A percentile compares a stretch with the other conserved stretches of the same genome.
Evolutionary conservation across 768 basidiomycete genomes (phyloP).

Genomic region (Cystofilobasidium ferigula): DNA sequence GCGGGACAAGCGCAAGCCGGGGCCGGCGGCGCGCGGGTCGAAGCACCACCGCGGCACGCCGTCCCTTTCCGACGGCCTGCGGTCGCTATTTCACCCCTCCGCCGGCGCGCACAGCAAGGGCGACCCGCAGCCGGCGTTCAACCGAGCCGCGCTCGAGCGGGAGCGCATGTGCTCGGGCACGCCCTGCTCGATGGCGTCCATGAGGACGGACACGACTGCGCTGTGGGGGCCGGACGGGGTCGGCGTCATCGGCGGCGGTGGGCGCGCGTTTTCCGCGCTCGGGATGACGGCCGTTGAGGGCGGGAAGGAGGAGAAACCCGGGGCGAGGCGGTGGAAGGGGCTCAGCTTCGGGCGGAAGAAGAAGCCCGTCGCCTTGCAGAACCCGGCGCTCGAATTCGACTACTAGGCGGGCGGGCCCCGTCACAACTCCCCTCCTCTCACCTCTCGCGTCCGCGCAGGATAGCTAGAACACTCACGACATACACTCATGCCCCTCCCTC

Average conservation of each 20-base stretch:
- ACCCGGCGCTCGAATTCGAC: neutral
- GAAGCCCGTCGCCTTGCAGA: neutral
- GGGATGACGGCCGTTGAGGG: too few relatives aligned
- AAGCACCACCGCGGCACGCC: neutral
- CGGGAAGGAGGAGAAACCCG: too few relatives aligned
- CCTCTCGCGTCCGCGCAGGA: neutral
- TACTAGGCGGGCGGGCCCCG: neutral
- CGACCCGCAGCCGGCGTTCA: neutral
- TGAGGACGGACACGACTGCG: conserved; percentile 10
- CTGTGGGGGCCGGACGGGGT: neutral
- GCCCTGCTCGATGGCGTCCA: conserved; percentile 6
- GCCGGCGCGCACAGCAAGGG: too few relatives aligned
- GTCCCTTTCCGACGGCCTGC: neutral
- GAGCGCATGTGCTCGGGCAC: conserved; percentile 9
- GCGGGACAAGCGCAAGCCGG: neutral
- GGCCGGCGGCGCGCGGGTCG: neutral
- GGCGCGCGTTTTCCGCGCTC: too few relatives aligned
- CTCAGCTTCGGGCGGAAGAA: conserved; percentile 3
- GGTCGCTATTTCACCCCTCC: neutral
- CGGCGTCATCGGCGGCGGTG: neutral
- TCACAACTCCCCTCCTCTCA: neutral
- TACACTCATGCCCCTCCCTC: neutral
- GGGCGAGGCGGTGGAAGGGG: conserved; percentile 6
- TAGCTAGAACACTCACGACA: too few relatives aligned
- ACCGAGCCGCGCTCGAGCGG: neutral